Evolutionary conservation across 805 yeast species (phyloP).

Genomic region (Wickerhamomyces ciferrii): DNA sequence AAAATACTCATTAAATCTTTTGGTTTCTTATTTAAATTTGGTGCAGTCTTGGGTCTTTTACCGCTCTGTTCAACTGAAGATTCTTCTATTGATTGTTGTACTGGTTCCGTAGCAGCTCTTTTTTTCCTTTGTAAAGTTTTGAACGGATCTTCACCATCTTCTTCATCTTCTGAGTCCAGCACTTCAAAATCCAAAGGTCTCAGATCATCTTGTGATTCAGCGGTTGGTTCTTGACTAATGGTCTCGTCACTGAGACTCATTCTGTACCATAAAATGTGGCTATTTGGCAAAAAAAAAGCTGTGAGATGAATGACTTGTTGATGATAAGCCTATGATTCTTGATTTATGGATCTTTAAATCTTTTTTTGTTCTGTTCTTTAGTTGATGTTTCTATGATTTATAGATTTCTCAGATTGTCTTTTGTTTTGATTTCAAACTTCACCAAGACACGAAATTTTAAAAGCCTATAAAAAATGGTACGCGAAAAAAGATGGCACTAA

Average conservation of each 20-base stretch:
- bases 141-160: constrained; percentile 12
- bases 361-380: no score
- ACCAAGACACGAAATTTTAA: not conserved
- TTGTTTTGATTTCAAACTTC: not conserved
- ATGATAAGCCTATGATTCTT: no score
- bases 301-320: no score
- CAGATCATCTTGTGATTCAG: not conserved
- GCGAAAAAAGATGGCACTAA: not conserved
- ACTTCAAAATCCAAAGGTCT: constrained; percentile 2
- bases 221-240: not conserved
- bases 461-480: not conserved
- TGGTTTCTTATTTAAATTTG: not conserved
- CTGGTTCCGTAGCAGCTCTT: constrained; percentile 1
- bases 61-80: not conserved
- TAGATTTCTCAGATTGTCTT: no score
- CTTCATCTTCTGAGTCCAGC: constrained; percentile 16
- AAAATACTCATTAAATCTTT: constrained; percentile 2
- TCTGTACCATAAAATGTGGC: no score
- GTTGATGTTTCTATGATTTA: no score
- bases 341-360: no score
- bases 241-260: not conserved
- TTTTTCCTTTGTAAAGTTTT: not conserved
- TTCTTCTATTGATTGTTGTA: no score
- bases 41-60: constrained; percentile 5
- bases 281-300: no score